Evolutionary conservation across 495 filamentous ascomycete genomes (phyloP), one percentile per base, ranked within the genome.

Genomic region (Penicillium maclennaniae): DNA sequence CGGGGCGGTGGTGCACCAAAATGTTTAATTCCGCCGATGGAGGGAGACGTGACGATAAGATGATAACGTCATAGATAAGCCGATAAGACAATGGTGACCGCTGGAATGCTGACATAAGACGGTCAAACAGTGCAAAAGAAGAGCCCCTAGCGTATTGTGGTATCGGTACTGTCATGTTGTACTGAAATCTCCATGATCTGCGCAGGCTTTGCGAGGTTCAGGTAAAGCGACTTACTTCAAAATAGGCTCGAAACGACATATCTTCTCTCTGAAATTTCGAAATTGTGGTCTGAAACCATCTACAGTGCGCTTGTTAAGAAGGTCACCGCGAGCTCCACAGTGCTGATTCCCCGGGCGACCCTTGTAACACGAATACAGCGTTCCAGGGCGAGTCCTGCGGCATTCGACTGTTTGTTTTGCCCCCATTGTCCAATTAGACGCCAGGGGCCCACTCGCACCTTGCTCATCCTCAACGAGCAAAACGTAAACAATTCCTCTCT

Each of bases 401-500:
- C 36, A 43, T 45, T 41, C 19, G n/a, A 45, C 37, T 61, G 63
- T 66, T 66, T 66, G 58, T 66, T 66, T 66, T 66, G 63, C 47
- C 37, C 43, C 38, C 38, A 9, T 10, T 21, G 14, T 31, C 63
- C 55, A 62, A 62, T 65, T 49, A 65, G 25, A 12, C 51, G 20
- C 40, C n/a, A 15, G 31, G 45, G 47, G 42, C 43, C 50, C 42
- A 43, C 58, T 23, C 38, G 31, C 53, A 36, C 46, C 47, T 51
- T 45, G 45, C 53, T 40, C 42, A 43, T 46, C 31, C 61, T 61
- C 47, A 62, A 63, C 58, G 10, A 63, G 63, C 57, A 66, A 66
- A 66, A 66, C 58, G 54, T 69, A 72, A 73, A 73, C 69, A 72
- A 67, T 49, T 50, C 49, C 44, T 46, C 56, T 53, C 17, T 44